A percentile compares a stretch with the other conserved stretches of the same genome.
These are phyloP conservation scores for Monilinia fructigena DNA, from an alignment of 2,329 filamentous ascomycete species.

Conservation along the genomic window DNA sequence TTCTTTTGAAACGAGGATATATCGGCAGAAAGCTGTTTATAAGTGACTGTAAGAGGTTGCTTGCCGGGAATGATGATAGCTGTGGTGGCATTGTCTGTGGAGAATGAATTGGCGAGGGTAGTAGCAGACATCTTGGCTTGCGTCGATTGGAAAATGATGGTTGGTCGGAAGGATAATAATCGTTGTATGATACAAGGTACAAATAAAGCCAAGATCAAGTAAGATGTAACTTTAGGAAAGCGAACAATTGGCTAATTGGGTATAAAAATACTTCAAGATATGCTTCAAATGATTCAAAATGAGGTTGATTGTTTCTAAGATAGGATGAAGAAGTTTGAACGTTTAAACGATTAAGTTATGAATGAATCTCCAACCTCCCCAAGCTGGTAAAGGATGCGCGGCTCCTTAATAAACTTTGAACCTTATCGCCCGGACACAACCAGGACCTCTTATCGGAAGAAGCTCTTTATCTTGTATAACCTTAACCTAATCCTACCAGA, in stretches of 20 bases:
- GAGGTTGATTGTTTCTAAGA: neutral
- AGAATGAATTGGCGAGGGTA: slow-evolving; percentile 60
- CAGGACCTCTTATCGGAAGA: slow-evolving; percentile 1
- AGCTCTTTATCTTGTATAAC: neutral
- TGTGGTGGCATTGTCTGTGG: slow-evolving; percentile 49
- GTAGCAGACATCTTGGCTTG: slow-evolving; percentile 35
- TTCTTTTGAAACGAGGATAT: slow-evolving; percentile 72
- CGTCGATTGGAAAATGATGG: slow-evolving; percentile 3
- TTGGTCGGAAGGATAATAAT: slow-evolving; percentile 6
- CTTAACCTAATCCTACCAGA: neutral
- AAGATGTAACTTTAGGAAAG: slow-evolving; percentile 9
- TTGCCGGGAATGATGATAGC: slow-evolving; percentile 74
- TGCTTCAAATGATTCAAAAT: neutral
- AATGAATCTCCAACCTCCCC: neutral
- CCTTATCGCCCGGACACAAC: neutral
- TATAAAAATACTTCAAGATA: neutral
- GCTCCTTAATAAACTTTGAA: neutral
- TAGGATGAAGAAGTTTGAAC: neutral
- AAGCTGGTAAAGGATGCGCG: slow-evolving; percentile 1
- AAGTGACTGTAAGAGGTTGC: slow-evolving; percentile 66
- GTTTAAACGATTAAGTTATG: neutral
- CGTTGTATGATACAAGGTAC: neutral
- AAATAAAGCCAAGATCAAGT: slow-evolving; percentile 6
- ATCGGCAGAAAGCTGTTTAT: slow-evolving; percentile 64
- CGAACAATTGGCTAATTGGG: neutral